Base-by-base conservation (phyloP, 169 alveolate genomes). In the Cryptosporidium andersoni region DNA sequence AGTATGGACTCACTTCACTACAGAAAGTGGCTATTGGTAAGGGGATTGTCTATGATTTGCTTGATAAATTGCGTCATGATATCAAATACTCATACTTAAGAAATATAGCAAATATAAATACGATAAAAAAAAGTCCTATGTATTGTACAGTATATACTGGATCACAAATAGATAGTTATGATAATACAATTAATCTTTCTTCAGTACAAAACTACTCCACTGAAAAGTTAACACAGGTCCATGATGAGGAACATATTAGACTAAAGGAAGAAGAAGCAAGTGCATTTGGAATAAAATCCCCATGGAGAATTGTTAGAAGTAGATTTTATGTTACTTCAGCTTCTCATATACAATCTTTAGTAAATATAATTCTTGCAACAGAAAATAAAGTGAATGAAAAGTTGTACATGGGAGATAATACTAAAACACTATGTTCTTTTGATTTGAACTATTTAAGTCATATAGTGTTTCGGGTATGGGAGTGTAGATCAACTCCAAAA, bases 261-360 rank as follows among this genome's bases (percentile, higher is more conserved):
- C 91, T 93, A 64, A 88, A 90, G 68, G 94, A 89, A 66, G 92
- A 91, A 42, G 96, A 93, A 55, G 96, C 96, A n/a, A 80, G 91
- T 40, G 82, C 92, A 39, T 62, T 92, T 80, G 96, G 96, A 63
- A 91, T 92, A 52, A 90, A 92, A 14, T 82, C 93, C 36, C 95
- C 95, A 8, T 92, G 95, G 92, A 91, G 95, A 39, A 92, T 92
- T 90, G 97, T 95, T 62, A 90, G 97, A 14, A 92, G 96, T 47
- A 82, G 97, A 34, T 94, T 91, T 90, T 95, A 95, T 85, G 96
- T 94, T 9, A 93, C 97, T 4, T 92, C 96, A 14, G 97, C 97
- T 14, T 92, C 95, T 2, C 95, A 93, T 66, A 82, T 95, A 82
- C 88, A 92, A 63, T 90, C 94, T 2, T 81, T 93, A 8, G 89